Evolutionary conservation across 31 red algal species (phyloP).

Genomic region (Endocladia muricata): DNA sequence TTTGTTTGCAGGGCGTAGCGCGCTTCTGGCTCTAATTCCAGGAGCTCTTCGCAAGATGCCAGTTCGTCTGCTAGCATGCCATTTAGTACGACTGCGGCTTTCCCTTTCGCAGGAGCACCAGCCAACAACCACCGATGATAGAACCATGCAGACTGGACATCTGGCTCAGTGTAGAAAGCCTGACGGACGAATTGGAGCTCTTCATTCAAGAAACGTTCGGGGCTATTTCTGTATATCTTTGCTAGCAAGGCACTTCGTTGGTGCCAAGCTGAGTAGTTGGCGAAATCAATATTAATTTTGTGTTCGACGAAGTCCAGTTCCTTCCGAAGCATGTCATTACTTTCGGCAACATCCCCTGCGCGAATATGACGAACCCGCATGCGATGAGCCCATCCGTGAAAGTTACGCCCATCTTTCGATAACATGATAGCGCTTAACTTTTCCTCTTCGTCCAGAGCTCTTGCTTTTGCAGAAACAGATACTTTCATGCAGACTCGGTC

Average conservation of each 20-base stretch:
- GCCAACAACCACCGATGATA: slow-evolving; percentile 90
- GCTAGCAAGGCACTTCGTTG: slow-evolving; percentile 75
- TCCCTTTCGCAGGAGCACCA: slow-evolving; percentile 47
- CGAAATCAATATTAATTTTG: slow-evolving; percentile 89
- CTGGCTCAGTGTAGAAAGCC: slow-evolving; percentile 91
- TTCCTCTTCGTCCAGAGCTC: slow-evolving; percentile 49
- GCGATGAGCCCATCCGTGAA: slow-evolving; percentile 93
- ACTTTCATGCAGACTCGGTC: slow-evolving; percentile 12
- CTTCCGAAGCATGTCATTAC: neutral
- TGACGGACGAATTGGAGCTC: slow-evolving; percentile 80
- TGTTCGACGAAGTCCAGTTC: slow-evolving; percentile 58
- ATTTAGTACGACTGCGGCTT: slow-evolving; percentile 12
- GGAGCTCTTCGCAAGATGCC: slow-evolving; percentile 51
- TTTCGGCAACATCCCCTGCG: neutral
- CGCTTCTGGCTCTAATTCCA: slow-evolving; percentile 59
- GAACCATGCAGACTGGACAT: slow-evolving; percentile 86
- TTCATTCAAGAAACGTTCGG: slow-evolving; percentile 19
- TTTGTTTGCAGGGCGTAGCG: slow-evolving; percentile 53
- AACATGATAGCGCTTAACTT: slow-evolving; percentile 66
- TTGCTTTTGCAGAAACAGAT: neutral
- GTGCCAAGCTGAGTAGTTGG: slow-evolving; percentile 96
- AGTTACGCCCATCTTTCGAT: slow-evolving; percentile 84
- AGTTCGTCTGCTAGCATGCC: slow-evolving; percentile 43
- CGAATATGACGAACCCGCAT: slow-evolving; percentile 54
- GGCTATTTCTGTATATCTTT: slow-evolving; percentile 1